Base-by-base conservation (phyloP, 768 basidiomycete species). In the Pulveroboletus sp. region DNA sequence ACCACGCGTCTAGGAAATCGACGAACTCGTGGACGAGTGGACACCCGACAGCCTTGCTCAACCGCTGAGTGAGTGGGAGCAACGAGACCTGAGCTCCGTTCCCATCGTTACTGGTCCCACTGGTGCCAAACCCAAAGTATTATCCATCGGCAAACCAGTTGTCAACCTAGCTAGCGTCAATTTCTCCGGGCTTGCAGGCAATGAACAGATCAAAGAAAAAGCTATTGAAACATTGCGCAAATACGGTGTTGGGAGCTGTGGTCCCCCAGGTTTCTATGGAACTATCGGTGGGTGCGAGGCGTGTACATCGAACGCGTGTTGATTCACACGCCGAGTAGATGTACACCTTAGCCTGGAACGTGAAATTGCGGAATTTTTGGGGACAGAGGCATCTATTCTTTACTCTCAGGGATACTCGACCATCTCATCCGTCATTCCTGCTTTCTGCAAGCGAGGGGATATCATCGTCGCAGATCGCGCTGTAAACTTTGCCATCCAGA, bases 401-500 rank as follows among this genome's bases (percentile, higher is more conserved):
- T 98, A 97, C 67, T 86, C 93, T 1, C 95, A 98, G 71, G 86
- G 84, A 11, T 97, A 95, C 68, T 83, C 90, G 8, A 92, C 93
- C 48, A 83, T 92, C 56, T 83, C 89, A 4, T 95, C 93, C 14
- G 92, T 94, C 61, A 96, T 98, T 52, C 92, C 96, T 0, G 91
- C 96, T 1, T 99, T 98, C 71, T 91, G 89, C 76, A 98, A 99
- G 67, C 83, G 95, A 54, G 94, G 93, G 2, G 95, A 99, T 62
- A 83, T 99, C 62, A 94, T 99, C 61, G 89, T 99, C n/a, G 93
- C 93, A 4, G 95, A 99, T 69, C 83, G 92, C n/a, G 82, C 85
- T n/a, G 84, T 93, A 58, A 95, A 89, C 69, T 93, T 98, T 67
- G 84, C 90, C 14, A 89, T 97, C 47, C 94, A 97, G 67, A 95